A percentile compares a stretch with the other conserved stretches of the same genome.
Conservation (phyloP, 1,284 basidiomycete species). For the Athelia sp. region DNA sequence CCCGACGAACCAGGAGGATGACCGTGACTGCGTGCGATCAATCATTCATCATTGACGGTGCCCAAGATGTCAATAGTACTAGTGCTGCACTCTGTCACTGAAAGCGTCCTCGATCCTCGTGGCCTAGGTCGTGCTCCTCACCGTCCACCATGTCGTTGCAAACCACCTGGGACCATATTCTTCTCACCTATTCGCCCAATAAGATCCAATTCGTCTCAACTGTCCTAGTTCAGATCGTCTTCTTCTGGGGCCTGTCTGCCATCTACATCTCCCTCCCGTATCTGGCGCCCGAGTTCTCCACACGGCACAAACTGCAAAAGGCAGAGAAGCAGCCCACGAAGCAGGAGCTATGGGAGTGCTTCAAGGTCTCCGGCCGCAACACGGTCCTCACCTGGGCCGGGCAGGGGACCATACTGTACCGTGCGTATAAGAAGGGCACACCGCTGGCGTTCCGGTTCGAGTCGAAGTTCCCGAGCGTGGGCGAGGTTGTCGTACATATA, state of each 20-base stretch:
- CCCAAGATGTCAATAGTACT: no score
- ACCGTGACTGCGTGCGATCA: no score
- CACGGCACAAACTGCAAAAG: background rate
- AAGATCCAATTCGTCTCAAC: background rate
- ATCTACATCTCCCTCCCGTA: background rate
- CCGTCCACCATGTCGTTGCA: no score
- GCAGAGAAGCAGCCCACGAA: background rate
- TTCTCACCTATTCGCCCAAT: background rate
- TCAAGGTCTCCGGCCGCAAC: background rate
- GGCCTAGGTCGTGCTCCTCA: no score
- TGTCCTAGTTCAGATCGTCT: background rate
- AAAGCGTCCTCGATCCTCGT: no score
- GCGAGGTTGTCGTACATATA: background rate
- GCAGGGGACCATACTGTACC: background rate
- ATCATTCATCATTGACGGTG: no score
- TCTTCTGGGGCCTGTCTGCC: background rate
- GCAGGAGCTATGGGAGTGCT: background rate
- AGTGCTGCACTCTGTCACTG: no score
- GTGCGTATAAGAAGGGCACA: background rate
- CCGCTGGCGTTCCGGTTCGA: background rate
- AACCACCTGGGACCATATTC: background rate
- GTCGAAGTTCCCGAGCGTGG: background rate
- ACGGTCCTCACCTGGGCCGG: background rate
- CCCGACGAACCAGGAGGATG: no score
- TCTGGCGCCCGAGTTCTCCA: background rate